phyloP scores from a whole-genome alignment of 805 yeast species.

The Zygosaccharomyces gambellarensis region DNA sequence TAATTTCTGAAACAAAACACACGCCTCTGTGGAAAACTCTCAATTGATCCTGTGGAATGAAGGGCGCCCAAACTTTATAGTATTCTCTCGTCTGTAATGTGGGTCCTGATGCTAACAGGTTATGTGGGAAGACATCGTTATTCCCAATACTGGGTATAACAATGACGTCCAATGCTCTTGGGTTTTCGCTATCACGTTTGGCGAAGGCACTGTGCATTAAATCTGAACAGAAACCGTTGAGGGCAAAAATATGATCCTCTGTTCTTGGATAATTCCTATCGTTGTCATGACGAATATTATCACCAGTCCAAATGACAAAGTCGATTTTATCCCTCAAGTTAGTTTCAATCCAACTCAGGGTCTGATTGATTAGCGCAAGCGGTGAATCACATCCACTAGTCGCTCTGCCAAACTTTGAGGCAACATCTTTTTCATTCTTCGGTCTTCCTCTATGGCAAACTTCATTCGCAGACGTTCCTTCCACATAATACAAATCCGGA shows the following conservation, averaged over 20 bases:
- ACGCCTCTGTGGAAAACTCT: conserved; percentile 72
- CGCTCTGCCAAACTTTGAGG: conserved; percentile 72
- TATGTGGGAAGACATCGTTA: conserved; percentile 87
- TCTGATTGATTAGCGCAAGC: conserved; percentile 50
- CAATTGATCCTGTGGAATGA: conserved; percentile 71
- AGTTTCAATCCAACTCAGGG: conserved; percentile 60
- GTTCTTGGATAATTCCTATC: conserved; percentile 72
- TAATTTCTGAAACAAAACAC: conserved; percentile 69
- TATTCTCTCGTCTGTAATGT: conserved; percentile 80
- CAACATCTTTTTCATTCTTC: conserved; percentile 38
- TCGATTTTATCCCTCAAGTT: conserved; percentile 73
- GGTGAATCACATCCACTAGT: conserved; percentile 77
- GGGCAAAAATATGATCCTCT: conserved; percentile 62
- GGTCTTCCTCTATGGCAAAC: conserved; percentile 50
- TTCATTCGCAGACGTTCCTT: conserved; percentile 44
- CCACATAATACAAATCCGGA: conserved; percentile 65
- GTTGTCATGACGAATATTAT: conserved; percentile 78
- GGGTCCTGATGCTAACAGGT: conserved; percentile 80
- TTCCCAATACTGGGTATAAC: conserved; percentile 76
- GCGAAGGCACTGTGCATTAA: conserved; percentile 50
- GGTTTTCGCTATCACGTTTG: conserved; percentile 41
- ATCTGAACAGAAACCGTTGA: conserved; percentile 56
- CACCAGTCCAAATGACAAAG: conserved; percentile 89
- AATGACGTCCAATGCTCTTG: conserved; percentile 42
- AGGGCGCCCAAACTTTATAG: conserved; percentile 65